Base-by-base conservation (phyloP, 2,329 filamentous ascomycete genomes). In the Alternaria ethzedia region DNA sequence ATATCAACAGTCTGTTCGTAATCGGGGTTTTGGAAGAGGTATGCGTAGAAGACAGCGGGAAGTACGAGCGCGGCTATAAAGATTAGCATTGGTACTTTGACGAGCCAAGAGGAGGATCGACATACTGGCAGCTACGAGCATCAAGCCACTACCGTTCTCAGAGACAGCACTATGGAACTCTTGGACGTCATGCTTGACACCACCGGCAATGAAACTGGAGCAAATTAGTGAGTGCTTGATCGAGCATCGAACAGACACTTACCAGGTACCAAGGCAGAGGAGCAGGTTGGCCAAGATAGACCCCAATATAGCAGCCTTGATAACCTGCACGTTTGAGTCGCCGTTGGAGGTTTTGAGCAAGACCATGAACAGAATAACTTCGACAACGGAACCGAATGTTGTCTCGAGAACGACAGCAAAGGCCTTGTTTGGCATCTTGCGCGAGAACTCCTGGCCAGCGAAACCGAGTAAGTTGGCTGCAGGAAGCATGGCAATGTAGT, bases 241-340 rank as follows among this genome's bases (percentile, higher is more conserved):
- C 3, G 5, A 26, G n/a, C 7, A 21, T 21, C 7, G 6, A 17
- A 25, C 20, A 12, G 28, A 41, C n/a, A 49, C 57, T 54, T 54
- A 59, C 57, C 92, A 96, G 56, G 90, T 75, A 0, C 93, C 93
- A 25, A 96, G 81, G 70, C 93, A 96, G 1, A 96, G 84, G 47
- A 96, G 81, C 81, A 96, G 86, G 30, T 93, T 96, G 12, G 93
- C 92, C 32, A 97, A 79, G 47, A 96, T 91, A 0, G 92, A 95
- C 36, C 93, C 93, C 0, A 96, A 82, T 59, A 96, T 94, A 25
- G 93, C 93, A 57, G 92, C 92, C 75, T 93, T 88, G 70, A 96
- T 92, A 70, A 96, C 91, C n/a, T 86, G 84, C 63, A 90, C 75
- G n/a, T 81, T 81, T 11, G 77, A 71, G 20, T 79, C 73, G 21